phyloP scores from a whole-genome alignment of 495 filamentous ascomycete species.

The Aspergillus campestris region DNA sequence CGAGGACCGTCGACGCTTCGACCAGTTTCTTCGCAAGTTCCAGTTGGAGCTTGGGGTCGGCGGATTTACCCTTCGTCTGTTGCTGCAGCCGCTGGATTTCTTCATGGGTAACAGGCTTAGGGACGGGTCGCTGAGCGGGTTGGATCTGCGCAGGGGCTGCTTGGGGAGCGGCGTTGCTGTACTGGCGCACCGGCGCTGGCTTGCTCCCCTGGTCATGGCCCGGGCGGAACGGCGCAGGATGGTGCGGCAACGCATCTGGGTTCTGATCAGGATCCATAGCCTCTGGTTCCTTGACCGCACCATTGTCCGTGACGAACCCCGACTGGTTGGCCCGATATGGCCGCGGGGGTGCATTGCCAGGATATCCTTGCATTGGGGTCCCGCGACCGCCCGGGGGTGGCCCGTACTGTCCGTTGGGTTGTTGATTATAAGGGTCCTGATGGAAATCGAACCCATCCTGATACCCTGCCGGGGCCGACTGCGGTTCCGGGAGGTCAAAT shows the following conservation, averaged over 20 bases:
- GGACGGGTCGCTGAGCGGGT: slow-evolving; percentile 18
- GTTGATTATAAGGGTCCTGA: slow-evolving; percentile 7
- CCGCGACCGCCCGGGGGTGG: slow-evolving; percentile 4
- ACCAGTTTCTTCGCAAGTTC: slow-evolving; percentile 74
- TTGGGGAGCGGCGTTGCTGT: slow-evolving; percentile 40
- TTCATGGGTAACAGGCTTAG: slow-evolving; percentile 58
- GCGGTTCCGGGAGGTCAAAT: slow-evolving; percentile 61
- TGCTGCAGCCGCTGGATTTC: slow-evolving; percentile 70
- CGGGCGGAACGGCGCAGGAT: slow-evolving; percentile 72
- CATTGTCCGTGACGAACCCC: slow-evolving; percentile 8
- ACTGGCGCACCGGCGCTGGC: slow-evolving; percentile 68
- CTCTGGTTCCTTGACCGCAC: slow-evolving; percentile 8
- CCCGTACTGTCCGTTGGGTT: slow-evolving; percentile 4
- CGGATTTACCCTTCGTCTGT: slow-evolving; percentile 56
- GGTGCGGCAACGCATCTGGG: slow-evolving; percentile 60
- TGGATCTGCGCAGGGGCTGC: slow-evolving; percentile 23
- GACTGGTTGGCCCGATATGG: slow-evolving; percentile 18
- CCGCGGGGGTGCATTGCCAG: slow-evolving; percentile 15
- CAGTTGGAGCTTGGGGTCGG: slow-evolving; percentile 62
- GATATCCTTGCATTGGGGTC: slow-evolving; percentile 6
- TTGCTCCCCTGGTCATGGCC: slow-evolving; percentile 56
- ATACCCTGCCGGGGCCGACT: slow-evolving; percentile 36
- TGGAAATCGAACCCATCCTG: slow-evolving; percentile 18
- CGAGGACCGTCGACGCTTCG: slow-evolving; percentile 72
- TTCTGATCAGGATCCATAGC: slow-evolving; percentile 29